These are phyloP conservation scores for Cytidiella melzeri DNA, from an alignment of 768 basidiomycete genomes.

Conservation along the genomic window DNA sequence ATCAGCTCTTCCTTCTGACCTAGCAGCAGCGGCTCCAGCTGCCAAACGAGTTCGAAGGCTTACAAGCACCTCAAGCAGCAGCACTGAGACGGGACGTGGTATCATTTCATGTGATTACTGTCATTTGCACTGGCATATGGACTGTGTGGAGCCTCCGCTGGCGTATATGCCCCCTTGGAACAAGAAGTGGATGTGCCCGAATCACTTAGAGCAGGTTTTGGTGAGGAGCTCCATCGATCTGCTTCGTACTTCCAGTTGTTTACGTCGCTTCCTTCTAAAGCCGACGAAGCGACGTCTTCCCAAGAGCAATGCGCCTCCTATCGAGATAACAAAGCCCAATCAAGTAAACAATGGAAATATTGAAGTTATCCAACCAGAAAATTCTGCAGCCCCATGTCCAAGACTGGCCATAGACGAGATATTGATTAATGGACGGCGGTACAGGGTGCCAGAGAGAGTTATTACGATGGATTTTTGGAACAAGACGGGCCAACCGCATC, in stretches of 20 bases:
- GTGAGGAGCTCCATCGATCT: constrained; percentile 41
- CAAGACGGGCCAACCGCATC: constrained; percentile 49
- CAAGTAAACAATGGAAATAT: constrained; percentile 91
- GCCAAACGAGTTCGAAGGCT: constrained; percentile 50
- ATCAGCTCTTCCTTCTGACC: constrained; percentile 59
- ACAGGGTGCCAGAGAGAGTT: constrained; percentile 87
- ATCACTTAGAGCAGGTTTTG: constrained; percentile 82
- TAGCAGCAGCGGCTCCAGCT: constrained; percentile 47
- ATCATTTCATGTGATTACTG: constrained; percentile 97
- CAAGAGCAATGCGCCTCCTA: constrained; percentile 55
- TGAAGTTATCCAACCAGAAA: constrained; percentile 71
- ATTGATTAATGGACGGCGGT: constrained; percentile 81
- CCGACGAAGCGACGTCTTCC: constrained; percentile 75
- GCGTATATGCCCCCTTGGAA: constrained; percentile 77
- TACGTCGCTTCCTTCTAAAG: constrained; percentile 36
- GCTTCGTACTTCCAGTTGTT: constrained; percentile 5
- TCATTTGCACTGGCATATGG: constrained; percentile 91
- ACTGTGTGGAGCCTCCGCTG: constrained; percentile 91
- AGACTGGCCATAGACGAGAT: constrained; percentile 74
- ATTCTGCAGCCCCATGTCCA: constrained; percentile 20
- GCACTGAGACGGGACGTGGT: constrained; percentile 55
- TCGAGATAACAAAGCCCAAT: constrained; percentile 69
- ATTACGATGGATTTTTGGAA: constrained; percentile 96
- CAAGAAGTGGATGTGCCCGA: constrained; percentile 99
- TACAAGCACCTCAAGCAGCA: constrained; percentile 29